Conservation (phyloP, 129 eudicot species). For the Arctium minus region DNA sequence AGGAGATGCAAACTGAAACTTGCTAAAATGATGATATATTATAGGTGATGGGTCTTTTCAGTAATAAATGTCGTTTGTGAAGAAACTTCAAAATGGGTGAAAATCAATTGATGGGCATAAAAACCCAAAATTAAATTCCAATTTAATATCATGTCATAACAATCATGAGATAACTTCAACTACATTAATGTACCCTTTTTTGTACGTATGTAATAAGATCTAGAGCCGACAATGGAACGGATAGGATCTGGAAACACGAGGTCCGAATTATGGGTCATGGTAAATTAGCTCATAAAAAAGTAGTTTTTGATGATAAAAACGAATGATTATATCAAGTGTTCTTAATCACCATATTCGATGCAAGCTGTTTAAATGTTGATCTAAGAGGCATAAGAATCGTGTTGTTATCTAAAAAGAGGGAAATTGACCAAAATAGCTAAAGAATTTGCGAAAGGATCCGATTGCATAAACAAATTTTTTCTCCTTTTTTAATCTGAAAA, state of each 20-base stretch:
- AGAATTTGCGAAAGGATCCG: too few species aligned
- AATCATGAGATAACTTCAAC: constrained; percentile 15
- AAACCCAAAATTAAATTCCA: not conserved
- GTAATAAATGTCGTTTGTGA: constrained; percentile 16
- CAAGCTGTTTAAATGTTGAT: not conserved
- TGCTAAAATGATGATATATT: not conserved
- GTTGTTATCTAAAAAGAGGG: not conserved
- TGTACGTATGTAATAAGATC: not conserved
- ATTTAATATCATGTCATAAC: constrained; percentile 11
- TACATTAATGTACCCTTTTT: not conserved
- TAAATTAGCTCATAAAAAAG: not conserved
- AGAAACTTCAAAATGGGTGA: not conserved
- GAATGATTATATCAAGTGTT: not conserved
- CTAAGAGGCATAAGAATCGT: not conserved
- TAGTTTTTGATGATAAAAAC: not conserved
- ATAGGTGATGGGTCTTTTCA: constrained; percentile 10
- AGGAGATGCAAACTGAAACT: constrained; percentile 8
- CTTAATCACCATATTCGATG: not conserved
- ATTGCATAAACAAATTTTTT: too few species aligned
- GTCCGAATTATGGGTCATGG: not conserved
- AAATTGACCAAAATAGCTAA: too few species aligned
- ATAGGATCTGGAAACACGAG: not conserved
- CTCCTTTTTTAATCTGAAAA: too few species aligned
- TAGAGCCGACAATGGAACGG: not conserved
- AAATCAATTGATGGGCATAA: constrained; percentile 14